Conservation (phyloP, 306 rosid genomes). For the Cucurbita maxima region DNA sequence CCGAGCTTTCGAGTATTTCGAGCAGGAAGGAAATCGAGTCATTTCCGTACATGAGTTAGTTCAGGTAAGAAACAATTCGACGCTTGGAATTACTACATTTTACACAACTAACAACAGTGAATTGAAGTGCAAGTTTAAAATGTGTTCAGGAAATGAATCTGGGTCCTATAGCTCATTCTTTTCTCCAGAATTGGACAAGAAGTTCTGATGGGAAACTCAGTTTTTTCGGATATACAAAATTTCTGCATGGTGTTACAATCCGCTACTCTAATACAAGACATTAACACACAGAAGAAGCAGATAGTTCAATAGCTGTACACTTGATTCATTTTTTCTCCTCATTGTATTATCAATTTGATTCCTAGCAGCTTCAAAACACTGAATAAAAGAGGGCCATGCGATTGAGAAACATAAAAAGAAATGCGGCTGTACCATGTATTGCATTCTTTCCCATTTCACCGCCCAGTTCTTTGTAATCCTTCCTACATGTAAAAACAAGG, state of each 20-base stretch:
- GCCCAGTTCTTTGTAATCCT: background rate
- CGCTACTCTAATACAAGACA: constrained; percentile 5
- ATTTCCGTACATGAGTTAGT: constrained; percentile 78
- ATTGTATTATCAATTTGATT: background rate
- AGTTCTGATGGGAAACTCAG: constrained; percentile 74
- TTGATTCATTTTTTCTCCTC: background rate
- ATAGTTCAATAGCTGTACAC: background rate
- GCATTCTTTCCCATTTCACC: background rate
- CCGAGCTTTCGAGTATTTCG: constrained; percentile 56
- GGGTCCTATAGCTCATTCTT: constrained; percentile 53
- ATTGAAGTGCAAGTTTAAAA: constrained; percentile 4
- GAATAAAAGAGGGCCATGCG: background rate
- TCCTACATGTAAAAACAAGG: background rate
- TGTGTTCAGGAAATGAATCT: constrained; percentile 74
- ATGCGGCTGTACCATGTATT: background rate
- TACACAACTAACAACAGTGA: background rate
- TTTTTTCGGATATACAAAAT: constrained; percentile 68
- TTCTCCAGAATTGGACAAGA: constrained; percentile 79
- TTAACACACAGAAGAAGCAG: background rate
- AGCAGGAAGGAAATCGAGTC: constrained; percentile 59
- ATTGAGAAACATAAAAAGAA: background rate
- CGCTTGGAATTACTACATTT: background rate
- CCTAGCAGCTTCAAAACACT: background rate
- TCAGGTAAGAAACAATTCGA: constrained; percentile 37
- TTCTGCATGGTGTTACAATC: constrained; percentile 71